Conservation (phyloP, 441 rosid genomes). For the Kokia cookei region DNA sequence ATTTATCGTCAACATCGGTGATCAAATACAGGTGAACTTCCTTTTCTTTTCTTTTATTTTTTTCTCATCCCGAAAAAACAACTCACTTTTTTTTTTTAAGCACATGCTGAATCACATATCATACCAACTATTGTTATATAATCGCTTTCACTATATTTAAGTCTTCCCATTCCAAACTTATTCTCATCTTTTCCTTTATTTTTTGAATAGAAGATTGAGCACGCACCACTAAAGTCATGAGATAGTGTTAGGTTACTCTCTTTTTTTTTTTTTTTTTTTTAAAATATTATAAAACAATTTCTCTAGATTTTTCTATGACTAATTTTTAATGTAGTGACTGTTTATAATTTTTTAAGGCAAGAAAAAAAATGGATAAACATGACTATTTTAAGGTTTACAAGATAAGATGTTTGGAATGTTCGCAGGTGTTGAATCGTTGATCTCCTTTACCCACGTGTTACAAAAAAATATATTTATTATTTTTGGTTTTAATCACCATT, state of each 20-base stretch:
- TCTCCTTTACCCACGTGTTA: neutral
- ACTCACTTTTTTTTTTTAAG: too few species aligned
- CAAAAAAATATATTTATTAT: neutral
- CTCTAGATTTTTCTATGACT: too few species aligned
- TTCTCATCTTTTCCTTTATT: too few species aligned
- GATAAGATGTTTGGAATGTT: neutral
- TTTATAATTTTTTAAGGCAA: neutral
- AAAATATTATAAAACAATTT: neutral
- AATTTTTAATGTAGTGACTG: too few species aligned
- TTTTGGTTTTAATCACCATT: neutral
- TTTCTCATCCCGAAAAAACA: too few species aligned
- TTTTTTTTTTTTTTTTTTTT: neutral
- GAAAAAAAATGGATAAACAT: neutral
- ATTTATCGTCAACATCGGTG: conserved; percentile 73
- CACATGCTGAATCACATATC: too few species aligned
- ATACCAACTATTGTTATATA: too few species aligned
- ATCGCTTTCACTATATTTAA: neutral
- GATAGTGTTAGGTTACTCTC: neutral
- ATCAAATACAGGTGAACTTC: conserved; percentile 62
- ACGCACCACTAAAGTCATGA: too few species aligned
- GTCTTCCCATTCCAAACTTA: too few species aligned
- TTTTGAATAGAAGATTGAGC: neutral
- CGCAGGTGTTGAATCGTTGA: neutral
- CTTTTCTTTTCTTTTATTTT: neutral
- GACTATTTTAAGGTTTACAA: neutral